Percentiles rank a stretch among this genome's conserved stretches.
Conservation (phyloP, 148 eudicot genomes). For the Nyssa sinensis region DNA sequence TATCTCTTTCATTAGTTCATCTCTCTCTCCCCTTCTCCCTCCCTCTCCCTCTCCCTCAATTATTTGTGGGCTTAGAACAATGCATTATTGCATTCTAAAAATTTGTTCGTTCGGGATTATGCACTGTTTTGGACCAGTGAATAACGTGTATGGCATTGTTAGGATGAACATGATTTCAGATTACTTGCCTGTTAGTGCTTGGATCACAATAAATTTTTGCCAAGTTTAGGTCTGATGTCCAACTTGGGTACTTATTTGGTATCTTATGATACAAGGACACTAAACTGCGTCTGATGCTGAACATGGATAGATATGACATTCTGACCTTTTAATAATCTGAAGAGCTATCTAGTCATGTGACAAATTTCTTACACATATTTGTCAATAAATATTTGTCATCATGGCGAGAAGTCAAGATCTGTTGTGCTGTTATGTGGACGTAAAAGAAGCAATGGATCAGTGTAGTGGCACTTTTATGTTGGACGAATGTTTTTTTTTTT, state of each 20-base stretch:
- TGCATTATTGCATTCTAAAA: constrained; percentile 6
- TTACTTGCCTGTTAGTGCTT: background rate
- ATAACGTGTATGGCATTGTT: background rate
- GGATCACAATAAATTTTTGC: background rate
- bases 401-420: background rate
- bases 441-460: background rate
- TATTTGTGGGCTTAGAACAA: background rate
- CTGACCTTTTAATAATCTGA: background rate
- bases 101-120: background rate
- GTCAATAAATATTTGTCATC: constrained; percentile 5
- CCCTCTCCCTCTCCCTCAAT: background rate
- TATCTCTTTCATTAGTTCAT: constrained; percentile 13
- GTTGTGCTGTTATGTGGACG: background rate
- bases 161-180: background rate
- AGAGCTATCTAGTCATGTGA: background rate
- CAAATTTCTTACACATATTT: background rate
- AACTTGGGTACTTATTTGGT: background rate
- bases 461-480: background rate
- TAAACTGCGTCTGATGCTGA: background rate
- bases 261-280: background rate
- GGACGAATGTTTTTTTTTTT: too few relatives aligned
- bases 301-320: background rate
- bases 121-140: background rate
- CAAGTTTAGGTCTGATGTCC: background rate
- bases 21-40: constrained; percentile 4